Base-by-base conservation (phyloP, 139 green algal species). In the Chlorella sp. region DNA sequence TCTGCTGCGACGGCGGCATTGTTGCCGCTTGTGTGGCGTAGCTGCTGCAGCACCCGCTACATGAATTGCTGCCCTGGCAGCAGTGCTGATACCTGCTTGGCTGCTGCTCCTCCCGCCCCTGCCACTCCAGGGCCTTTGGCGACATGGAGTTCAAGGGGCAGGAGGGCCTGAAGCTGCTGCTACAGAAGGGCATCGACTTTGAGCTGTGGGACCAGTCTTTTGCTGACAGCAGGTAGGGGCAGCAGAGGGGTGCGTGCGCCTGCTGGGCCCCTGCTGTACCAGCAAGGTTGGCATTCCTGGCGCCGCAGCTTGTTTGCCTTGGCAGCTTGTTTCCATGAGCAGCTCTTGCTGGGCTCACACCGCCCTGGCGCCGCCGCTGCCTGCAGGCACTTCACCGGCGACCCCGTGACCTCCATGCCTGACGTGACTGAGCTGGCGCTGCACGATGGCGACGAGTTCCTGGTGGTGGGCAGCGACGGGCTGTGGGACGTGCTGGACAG, bases 391-490 rank as follows among this genome's bases (percentile, higher is more conserved):
- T 91, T 94, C 74, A 89, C 69, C 12, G 85, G 63, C 1, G 83
- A 93, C 85, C 91, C 89, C 17, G 91, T 97, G 16, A 93, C 93
- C 11, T 86, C 91, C 18, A 38, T 65, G 32, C 93, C 91, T 16
- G 92, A 94, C 56, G 78, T 97, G 26, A 86, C 89, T 20, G 92
- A 95, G 80, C 57, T 94, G 30, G 56, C 78, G 64, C 72, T 96
- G 30, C n/a, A 51, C 4, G 86, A 83, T 0, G 86, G 81, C 16
- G 92, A 94, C 82, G 94, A 97, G 85, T 97, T 97, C 73, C 32
- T 97, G 51, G 80, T 97, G 17, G 70, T 97, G 20, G 94, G 92
- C 18, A 92, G 87, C 63, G 94, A 97, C 78, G 94, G 94, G 26
- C 84, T 97, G 28, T 93, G 91, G 91, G 91, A 94, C 65, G 91